phyloP scores from a whole-genome alignment of 192 early-diverging fungal genomes.

The Borealophlyctis nickersoniae region DNA sequence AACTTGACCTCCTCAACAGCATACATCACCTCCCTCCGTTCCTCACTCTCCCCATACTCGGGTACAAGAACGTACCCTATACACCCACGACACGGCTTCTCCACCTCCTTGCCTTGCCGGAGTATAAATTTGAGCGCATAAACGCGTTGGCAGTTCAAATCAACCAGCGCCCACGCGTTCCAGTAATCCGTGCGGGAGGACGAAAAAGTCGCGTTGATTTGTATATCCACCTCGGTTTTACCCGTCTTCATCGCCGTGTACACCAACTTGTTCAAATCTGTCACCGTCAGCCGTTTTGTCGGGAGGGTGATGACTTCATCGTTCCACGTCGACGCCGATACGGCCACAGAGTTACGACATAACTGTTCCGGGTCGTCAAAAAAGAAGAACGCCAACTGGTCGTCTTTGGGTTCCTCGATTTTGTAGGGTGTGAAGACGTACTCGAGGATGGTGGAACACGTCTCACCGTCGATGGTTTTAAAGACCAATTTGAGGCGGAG shows the following conservation, averaged over 20 bases:
- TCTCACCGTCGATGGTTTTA: slow-evolving; percentile 41
- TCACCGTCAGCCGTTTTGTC: neutral
- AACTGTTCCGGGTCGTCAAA: slow-evolving; percentile 29
- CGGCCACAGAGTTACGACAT: slow-evolving; percentile 12
- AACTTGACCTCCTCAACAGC: slow-evolving; percentile 28
- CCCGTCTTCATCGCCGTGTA: slow-evolving; percentile 34
- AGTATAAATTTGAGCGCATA: slow-evolving; percentile 46
- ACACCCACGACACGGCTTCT: slow-evolving; percentile 3
- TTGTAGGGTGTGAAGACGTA: slow-evolving; percentile 37
- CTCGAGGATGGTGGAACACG: slow-evolving; percentile 33
- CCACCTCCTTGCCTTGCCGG: neutral
- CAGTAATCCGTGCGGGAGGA: neutral
- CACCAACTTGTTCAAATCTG: slow-evolving; percentile 37
- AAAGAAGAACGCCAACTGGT: slow-evolving; percentile 38
- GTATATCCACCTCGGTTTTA: slow-evolving; percentile 32
- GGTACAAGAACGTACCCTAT: slow-evolving; percentile 44
- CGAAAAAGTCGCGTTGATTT: slow-evolving; percentile 9
- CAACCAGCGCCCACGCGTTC: slow-evolving; percentile 48
- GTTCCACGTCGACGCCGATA: slow-evolving; percentile 17
- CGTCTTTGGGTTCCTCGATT: slow-evolving; percentile 21
- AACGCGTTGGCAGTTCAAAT: slow-evolving; percentile 40
- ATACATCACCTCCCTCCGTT: slow-evolving; percentile 33
- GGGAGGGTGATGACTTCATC: neutral
- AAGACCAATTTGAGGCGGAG: slow-evolving; percentile 40
- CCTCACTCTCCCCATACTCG: slow-evolving; percentile 22